Evolutionary conservation across 805 yeast genomes (phyloP), one percentile per base, ranked within the genome.

Genomic region (Kluyveromyces wickerhamii): DNA sequence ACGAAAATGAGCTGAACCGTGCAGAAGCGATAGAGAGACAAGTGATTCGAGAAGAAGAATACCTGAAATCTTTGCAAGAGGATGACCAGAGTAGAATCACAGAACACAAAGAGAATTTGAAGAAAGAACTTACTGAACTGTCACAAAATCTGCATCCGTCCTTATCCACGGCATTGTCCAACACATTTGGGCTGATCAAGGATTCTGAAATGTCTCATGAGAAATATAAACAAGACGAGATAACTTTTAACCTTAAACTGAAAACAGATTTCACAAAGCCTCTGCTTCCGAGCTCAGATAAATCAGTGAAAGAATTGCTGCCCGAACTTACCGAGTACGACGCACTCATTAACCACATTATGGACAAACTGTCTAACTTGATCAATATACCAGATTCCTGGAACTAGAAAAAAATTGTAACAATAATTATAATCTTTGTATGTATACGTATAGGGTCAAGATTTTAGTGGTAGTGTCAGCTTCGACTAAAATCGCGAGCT

Each of bases 161-260:
- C 14, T 40, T 56, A n/a, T 46, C 38, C 22, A 45, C 42, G 32
- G 53, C 58, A 2, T 42, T 56, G 16, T 48, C 51, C 26, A 48
- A 52, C 23, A 47, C 53, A 7, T 51, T 48, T 35, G 58, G 59
- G 6, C 33, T 43, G 18, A 37, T 43, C n/a, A 35, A 35, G 25
- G 48, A 41, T 28, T 10, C 21, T 7, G 32, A 35, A 15, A 35
- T 20, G 18, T 37, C 21, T 29, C 17, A 12, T 6, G 37, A 27
- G n/a, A 31, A 15, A 12, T 36, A 27, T 21, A 25, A 35, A 13
- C 26, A 33, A 8, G 44, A 41, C 21, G 13, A 21, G 4, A 22
- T 22, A 9, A 13, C 11, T 21, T 30, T 21, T 8, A 30, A 30
- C 15, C 15, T 30, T 8, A 15, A 19, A 14, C 25, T 30, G 16